phyloP scores from a whole-genome alignment of 2,329 filamentous ascomycete genomes.

The Epichloe elymi region DNA sequence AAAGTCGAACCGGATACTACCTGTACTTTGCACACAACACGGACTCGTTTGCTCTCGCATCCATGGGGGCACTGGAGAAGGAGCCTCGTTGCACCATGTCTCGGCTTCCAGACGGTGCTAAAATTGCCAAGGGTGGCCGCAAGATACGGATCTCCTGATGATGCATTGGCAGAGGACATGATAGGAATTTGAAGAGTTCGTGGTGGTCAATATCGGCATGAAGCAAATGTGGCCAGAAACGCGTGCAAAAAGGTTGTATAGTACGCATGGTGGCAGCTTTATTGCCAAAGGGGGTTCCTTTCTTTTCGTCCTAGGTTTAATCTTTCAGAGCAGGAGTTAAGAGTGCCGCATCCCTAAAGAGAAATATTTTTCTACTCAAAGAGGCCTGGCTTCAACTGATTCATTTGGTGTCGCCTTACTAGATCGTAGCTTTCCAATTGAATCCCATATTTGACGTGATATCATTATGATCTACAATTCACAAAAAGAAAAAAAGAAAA shows the following conservation, averaged over 20 bases:
- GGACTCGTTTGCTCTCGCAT: slow-evolving; percentile 73
- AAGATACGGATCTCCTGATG: slow-evolving; percentile 27
- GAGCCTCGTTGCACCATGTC: slow-evolving; percentile 81
- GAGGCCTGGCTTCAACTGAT: background rate
- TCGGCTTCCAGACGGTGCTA: slow-evolving; percentile 42
- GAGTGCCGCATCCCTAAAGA: background rate
- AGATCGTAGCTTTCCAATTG: background rate
- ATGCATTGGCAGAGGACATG: background rate
- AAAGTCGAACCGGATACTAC: slow-evolving; percentile 59
- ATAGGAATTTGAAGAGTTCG: background rate
- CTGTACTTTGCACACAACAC: slow-evolving; percentile 96
- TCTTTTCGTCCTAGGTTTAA: background rate
- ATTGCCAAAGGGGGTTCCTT: background rate
- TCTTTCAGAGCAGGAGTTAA: background rate
- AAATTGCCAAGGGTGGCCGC: slow-evolving; percentile 41
- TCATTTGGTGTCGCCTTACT: background rate
- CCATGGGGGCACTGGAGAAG: slow-evolving; percentile 68
- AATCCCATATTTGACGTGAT: slow-evolving; percentile 1
- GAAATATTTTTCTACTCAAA: background rate
- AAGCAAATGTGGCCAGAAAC: background rate
- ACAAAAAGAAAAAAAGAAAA: too few species aligned
- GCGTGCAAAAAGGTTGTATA: background rate
- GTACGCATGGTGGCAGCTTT: background rate
- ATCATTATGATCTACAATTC: slow-evolving; percentile 5
- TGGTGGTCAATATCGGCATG: background rate